Base-by-base conservation (phyloP, 1,284 basidiomycete genomes). In the Garcileccinum viscosum region DNA sequence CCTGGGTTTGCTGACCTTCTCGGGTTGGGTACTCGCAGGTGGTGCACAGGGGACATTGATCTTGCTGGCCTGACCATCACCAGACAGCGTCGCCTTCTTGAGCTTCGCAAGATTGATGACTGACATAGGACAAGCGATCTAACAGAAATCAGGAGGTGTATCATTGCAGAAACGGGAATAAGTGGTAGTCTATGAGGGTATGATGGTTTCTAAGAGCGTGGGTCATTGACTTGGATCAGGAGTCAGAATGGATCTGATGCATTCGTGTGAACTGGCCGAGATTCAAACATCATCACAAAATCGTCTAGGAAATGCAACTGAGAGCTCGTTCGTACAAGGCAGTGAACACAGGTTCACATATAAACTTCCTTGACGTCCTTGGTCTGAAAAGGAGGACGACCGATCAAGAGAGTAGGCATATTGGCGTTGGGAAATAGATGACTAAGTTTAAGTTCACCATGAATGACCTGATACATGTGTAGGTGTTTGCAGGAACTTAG, bases 291-390 rank as follows among this genome's bases (percentile, higher is more conserved):
- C 97, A 79, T 95, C 93, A 37, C 94, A 92, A 80, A 99, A 99
- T 67, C 96, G 93, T 70, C 95, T 95, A 22, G 53, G 69, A n/a
- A 66, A 67, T 38, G 67, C 38, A 8, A 44, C 53, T 76, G 35
- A 79, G 64, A 65, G 67, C 64, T 53, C 6, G 53, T 14, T 27
- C 2, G 15, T 3, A 11, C 50, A 11, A 63, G 38, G 59, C 3
- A 40, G 11, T 33, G 32, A 0, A n/a, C n/a, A 38, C 47, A 47
- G 5, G 81, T 91, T 80, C 72, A 93, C 91, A 95, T 92, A 82
- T 98, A 97, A 70, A 98, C 98, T 12, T 90, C 91, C 82, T 98
- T 97, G 76, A 99, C 96, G 65, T 98, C 96, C 80, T 97, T 96
- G 12, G 96, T 99, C 80, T 99, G 97, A 86, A 99, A 99, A 0